Conservation (phyloP, 306 rosid species). For the Quercus wislizeni region DNA sequence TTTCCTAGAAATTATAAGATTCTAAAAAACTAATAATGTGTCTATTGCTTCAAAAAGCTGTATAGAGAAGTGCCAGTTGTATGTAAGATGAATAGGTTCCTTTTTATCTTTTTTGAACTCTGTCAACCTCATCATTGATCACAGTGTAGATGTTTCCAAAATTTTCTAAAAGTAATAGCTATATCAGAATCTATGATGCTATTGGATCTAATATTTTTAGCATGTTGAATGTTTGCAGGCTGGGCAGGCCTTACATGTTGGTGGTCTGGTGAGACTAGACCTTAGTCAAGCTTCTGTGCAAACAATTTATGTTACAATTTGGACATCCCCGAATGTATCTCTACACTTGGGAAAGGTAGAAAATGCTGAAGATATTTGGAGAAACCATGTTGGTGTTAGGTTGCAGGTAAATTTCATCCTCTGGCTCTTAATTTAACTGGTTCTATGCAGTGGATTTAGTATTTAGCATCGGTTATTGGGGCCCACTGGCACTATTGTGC, state of each 20-base stretch:
- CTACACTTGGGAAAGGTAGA: slow-evolving; percentile 86
- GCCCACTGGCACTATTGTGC: not conserved
- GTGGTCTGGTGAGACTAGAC: slow-evolving; percentile 79
- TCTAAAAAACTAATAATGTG: not conserved
- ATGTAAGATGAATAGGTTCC: not conserved
- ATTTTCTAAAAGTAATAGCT: not conserved
- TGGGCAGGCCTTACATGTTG: slow-evolving; percentile 76
- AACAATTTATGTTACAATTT: slow-evolving; percentile 78
- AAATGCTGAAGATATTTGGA: slow-evolving; percentile 88
- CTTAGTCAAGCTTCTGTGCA: slow-evolving; percentile 69
- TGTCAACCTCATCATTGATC: not conserved
- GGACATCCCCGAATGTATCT: slow-evolving; percentile 87
- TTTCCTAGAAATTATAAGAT: not conserved
- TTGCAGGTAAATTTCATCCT: slow-evolving; percentile 58
- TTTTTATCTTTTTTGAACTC: not conserved
- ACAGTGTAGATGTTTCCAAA: not conserved
- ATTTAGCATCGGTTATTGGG: not conserved
- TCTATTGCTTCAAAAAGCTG: not conserved
- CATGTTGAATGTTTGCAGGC: slow-evolving; percentile 49
- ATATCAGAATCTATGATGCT: slow-evolving; percentile 16
- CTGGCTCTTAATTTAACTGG: not conserved
- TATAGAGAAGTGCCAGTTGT: not conserved
- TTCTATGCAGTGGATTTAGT: not conserved
- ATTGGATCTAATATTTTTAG: not conserved
- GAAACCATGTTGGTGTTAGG: slow-evolving; percentile 73